These are phyloP conservation scores for Claviceps paspali DNA, from an alignment of 2,329 filamentous ascomycete species.

Conservation along the genomic window DNA sequence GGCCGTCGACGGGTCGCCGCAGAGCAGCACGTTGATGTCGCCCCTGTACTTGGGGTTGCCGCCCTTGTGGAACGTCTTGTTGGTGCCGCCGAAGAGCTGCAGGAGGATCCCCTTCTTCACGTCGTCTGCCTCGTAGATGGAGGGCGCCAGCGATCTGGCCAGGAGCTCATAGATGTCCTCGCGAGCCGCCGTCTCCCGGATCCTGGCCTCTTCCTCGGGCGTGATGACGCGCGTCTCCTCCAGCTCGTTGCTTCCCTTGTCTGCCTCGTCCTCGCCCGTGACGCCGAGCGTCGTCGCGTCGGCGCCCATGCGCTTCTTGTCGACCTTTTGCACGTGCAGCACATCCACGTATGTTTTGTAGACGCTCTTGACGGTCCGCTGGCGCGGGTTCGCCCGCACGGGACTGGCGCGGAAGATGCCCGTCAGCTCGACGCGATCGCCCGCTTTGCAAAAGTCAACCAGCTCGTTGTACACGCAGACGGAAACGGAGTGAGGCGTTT, in stretches of 20 bases:
- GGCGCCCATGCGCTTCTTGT: constrained; percentile 85
- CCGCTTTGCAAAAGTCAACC: constrained; percentile 94
- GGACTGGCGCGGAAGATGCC: constrained; percentile 94
- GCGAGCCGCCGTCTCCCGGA: constrained; percentile 63
- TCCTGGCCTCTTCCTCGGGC: constrained; percentile 79
- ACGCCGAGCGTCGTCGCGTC: constrained; percentile 80
- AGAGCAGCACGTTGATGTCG: constrained; percentile 93
- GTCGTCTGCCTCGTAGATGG: constrained; percentile 95
- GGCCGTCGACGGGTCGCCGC: constrained; percentile 89
- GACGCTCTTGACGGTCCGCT: constrained; percentile 82
- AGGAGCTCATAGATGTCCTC: constrained; percentile 88
- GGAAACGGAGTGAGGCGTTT: constrained; percentile 94
- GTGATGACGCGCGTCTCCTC: constrained; percentile 74
- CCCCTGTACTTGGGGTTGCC: constrained; percentile 91
- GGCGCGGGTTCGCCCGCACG: constrained; percentile 83
- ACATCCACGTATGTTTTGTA: constrained; percentile 98
- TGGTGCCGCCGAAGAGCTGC: constrained; percentile 92
- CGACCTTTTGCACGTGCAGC: constrained; percentile 88
- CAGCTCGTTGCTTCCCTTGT: constrained; percentile 55
- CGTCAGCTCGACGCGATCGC: constrained; percentile 88
- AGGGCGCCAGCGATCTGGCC: constrained; percentile 78
- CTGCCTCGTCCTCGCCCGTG: constrained; percentile 51
- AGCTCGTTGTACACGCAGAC: constrained; percentile 94
- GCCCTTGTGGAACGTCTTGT: constrained; percentile 94
- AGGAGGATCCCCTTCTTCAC: constrained; percentile 97